Percentiles rank a stretch among this genome's conserved stretches.
Conservation (phyloP, 768 basidiomycete species). For the Termitomyces sp. region DNA sequence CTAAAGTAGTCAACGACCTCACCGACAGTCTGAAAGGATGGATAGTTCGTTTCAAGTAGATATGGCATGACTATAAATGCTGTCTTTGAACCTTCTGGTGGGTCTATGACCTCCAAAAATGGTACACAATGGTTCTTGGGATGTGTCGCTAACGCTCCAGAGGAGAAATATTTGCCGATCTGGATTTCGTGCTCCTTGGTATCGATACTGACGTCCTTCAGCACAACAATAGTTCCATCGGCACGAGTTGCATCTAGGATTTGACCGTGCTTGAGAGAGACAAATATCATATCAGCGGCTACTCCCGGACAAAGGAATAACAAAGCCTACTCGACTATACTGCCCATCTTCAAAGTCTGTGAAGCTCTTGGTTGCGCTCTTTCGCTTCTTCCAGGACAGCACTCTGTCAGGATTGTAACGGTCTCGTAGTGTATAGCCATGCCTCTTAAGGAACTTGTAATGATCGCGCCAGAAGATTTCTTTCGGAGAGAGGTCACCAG, state of each 20-base stretch:
- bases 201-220: background rate
- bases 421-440: background rate
- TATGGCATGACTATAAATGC: too few relatives aligned
- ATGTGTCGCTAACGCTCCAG: background rate
- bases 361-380: background rate
- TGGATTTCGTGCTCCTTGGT: background rate
- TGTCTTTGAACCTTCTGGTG: too few relatives aligned
- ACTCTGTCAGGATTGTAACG: background rate
- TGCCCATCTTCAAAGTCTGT: background rate
- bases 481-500: background rate
- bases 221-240: background rate
- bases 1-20: too few relatives aligned
- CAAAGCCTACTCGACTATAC: background rate
- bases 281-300: too few relatives aligned
- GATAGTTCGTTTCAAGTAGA: too few relatives aligned
- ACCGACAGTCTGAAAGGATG: too few relatives aligned
- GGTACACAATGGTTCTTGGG: background rate
- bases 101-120: too few relatives aligned
- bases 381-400: background rate
- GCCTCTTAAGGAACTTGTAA: background rate
- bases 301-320: too few relatives aligned
- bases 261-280: background rate
- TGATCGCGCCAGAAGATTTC: background rate
- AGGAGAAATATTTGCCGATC: background rate
- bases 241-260: background rate